These are phyloP conservation scores for Podaxis mareebaensis DNA, from an alignment of 768 basidiomycete species.

Conservation along the genomic window DNA sequence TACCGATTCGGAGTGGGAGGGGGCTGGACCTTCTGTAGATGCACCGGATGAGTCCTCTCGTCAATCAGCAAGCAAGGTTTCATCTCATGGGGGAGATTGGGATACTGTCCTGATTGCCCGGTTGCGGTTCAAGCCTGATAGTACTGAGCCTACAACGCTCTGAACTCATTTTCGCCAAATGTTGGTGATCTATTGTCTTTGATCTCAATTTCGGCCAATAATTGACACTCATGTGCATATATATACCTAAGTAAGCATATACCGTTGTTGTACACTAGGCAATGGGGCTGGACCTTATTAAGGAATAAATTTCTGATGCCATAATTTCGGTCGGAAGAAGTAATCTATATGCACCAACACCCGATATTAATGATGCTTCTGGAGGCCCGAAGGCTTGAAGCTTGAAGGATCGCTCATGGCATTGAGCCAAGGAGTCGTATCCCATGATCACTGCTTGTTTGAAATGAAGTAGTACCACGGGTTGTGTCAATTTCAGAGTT, in stretches of 20 bases:
- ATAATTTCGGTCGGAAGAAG: neutral
- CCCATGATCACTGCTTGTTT: too few relatives aligned
- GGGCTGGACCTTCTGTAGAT: slow-evolving; percentile 14
- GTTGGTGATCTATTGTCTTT: neutral
- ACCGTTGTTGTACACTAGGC: neutral
- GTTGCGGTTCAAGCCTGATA: slow-evolving; percentile 66
- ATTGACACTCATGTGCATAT: neutral
- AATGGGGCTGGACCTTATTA: neutral
- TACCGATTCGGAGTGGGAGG: slow-evolving; percentile 17
- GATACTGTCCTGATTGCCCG: slow-evolving; percentile 65
- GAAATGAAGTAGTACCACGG: too few relatives aligned
- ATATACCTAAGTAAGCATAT: neutral
- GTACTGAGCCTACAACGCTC: slow-evolving; percentile 49
- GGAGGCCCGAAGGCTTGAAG: too few relatives aligned
- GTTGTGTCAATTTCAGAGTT: too few relatives aligned
- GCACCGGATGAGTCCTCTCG: slow-evolving; percentile 19
- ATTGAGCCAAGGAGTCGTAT: too few relatives aligned
- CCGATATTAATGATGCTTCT: too few relatives aligned
- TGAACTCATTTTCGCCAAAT: neutral
- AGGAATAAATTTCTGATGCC: neutral
- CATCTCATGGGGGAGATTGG: slow-evolving; percentile 39
- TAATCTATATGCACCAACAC: too few relatives aligned
- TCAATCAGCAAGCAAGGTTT: slow-evolving; percentile 32
- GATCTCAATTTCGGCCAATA: neutral
- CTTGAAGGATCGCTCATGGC: too few relatives aligned